Evolutionary conservation across 257 asterid genomes (phyloP).

Genomic region (Verbena officinalis): DNA sequence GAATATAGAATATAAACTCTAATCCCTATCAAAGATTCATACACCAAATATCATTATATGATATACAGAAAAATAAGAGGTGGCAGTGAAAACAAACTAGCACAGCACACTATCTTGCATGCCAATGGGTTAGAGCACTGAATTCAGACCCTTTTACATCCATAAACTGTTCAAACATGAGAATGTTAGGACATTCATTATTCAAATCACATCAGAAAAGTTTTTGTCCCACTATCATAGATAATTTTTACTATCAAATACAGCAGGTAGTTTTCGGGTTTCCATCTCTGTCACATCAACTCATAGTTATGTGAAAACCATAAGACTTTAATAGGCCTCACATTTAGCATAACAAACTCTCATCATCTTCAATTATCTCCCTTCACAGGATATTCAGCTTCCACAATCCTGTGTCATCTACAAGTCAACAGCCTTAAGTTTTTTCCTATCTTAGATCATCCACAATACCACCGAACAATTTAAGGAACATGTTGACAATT

Average conservation of each 20-base stretch:
- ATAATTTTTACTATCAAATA: too few species aligned
- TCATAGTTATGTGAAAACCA: slow-evolving; percentile 8
- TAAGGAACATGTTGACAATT: neutral
- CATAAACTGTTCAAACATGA: neutral
- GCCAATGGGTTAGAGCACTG: neutral
- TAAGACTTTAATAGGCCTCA: slow-evolving; percentile 24
- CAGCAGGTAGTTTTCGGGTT: too few species aligned
- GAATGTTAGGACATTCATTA: neutral
- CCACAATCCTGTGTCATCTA: neutral
- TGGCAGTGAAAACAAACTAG: neutral
- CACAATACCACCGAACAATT: neutral
- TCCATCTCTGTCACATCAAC: slow-evolving; percentile 1
- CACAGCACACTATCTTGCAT: neutral
- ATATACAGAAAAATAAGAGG: neutral
- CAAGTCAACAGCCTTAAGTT: neutral
- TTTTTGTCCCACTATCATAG: too few species aligned
- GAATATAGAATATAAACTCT: neutral
- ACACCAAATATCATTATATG: neutral
- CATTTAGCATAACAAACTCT: slow-evolving; percentile 11
- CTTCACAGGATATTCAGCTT: slow-evolving; percentile 13
- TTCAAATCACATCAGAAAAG: neutral
- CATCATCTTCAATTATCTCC: slow-evolving; percentile 13
- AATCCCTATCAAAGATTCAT: neutral
- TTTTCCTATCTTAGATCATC: slow-evolving; percentile 12
- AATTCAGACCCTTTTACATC: neutral